Evolutionary conservation across 1,284 basidiomycete genomes (phyloP).

Genomic region (Acaromyces ingoldii): DNA sequence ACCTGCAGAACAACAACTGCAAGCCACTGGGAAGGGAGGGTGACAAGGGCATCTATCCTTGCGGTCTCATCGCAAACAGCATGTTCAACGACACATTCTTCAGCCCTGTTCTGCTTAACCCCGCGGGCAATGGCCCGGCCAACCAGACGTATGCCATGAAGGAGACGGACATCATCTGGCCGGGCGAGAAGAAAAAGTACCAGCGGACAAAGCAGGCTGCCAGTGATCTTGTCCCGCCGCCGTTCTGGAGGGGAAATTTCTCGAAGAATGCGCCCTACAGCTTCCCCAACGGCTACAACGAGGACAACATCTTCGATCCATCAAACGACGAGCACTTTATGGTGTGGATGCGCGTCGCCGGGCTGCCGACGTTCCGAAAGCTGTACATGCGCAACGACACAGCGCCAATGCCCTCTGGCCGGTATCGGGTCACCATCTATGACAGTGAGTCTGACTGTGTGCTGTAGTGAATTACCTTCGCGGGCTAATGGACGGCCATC

Average conservation of each 20-base stretch:
- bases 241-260: conserved; percentile 64
- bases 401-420: conserved; percentile 66
- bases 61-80: conserved; percentile 97
- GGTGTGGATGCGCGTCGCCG: conserved; percentile 99
- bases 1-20: conserved; percentile 66
- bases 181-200: conserved; percentile 88
- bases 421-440: conserved; percentile 70
- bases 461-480: no score
- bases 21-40: conserved; percentile 67
- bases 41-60: conserved; percentile 65
- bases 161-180: conserved; percentile 82
- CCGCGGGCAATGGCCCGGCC: conserved; percentile 54
- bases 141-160: conserved; percentile 66
- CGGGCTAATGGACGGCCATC: no score
- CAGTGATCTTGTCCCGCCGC: conserved; percentile 78
- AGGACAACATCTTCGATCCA: conserved; percentile 67
- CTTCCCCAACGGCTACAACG: conserved; percentile 72
- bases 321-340: conserved; percentile 85
- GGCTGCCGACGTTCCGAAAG: conserved; percentile 92
- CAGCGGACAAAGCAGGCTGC: conserved; percentile 41
- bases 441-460: conserved; percentile 63
- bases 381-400: conserved; percentile 86
- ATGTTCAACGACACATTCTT: conserved; percentile 89
- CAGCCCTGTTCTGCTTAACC: conserved; percentile 61
- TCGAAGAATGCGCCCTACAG: conserved; percentile 18